These are phyloP conservation scores for Lichtheimia ornata DNA, from an alignment of 371 early-diverging fungal genomes.

Conservation along the genomic window DNA sequence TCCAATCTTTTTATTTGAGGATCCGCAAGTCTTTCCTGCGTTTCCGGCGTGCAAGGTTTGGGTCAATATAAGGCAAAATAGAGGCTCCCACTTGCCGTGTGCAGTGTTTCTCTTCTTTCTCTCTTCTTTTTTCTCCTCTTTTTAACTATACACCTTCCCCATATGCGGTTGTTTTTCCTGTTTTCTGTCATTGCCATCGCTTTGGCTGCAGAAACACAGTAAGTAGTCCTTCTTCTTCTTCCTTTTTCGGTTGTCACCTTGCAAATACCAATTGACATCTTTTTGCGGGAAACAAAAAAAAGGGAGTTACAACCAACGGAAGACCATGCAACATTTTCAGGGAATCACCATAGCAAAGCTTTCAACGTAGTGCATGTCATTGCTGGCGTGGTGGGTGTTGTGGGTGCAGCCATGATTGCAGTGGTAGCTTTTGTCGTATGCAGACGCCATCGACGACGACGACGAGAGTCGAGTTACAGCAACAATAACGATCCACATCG, in stretches of 20 bases:
- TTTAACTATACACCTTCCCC: too few species aligned
- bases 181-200: neutral
- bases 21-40: slow-evolving; percentile 9
- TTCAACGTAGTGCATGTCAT: slow-evolving; percentile 24
- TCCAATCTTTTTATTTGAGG: slow-evolving; percentile 2
- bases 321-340: neutral
- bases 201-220: too few species aligned
- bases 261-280: too few species aligned
- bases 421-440: slow-evolving; percentile 19
- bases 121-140: neutral
- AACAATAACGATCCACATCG: neutral
- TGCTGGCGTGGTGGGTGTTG: slow-evolving; percentile 22
- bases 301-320: neutral
- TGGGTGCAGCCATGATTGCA: slow-evolving; percentile 13
- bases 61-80: slow-evolving; percentile 7
- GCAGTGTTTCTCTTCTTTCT: slow-evolving; percentile 1
- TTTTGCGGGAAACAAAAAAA: too few species aligned
- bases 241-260: too few species aligned
- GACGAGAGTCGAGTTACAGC: slow-evolving; percentile 2
- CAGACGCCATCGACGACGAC: slow-evolving; percentile 14
- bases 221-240: too few species aligned
- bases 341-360: slow-evolving; percentile 5
- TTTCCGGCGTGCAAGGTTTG: slow-evolving; percentile 8
- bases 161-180: slow-evolving; percentile 9
- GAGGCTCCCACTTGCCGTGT: slow-evolving; percentile 1